Base-by-base conservation (phyloP, 768 basidiomycete species). In the Rossbeevera mucosa region DNA sequence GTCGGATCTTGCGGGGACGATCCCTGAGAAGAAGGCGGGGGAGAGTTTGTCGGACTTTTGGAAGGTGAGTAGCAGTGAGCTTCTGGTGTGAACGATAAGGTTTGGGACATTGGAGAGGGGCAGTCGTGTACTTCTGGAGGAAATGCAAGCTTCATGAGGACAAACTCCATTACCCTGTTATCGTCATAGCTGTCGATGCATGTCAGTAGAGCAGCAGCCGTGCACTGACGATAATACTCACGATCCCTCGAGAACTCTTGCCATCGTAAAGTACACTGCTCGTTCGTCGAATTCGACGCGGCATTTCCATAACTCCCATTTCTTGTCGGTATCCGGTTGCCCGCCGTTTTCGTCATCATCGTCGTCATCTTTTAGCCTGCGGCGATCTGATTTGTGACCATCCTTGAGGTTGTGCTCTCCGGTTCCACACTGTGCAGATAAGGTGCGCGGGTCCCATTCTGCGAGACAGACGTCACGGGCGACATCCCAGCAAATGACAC, bases 301-400 rank as follows among this genome's bases (percentile, higher is more conserved):
- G 57, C 86, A 88, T 60, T 88, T 88, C 86, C 86, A 88, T 5
- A 88, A 61, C 59, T 86, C 84, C 85, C 86, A 88, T 22, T 70
- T 69, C 45, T 71, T 68, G 42, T 76, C 72, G 3, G 48, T 36
- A 2, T 62, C 53, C 3, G 16, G 14, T 18, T 38, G 2, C 46
- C 53, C 7, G n/a, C 7, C 24, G 7, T 22, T 52, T 3, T 52
- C 52, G n/a, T 49, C 56, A 3, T 50, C 40, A 13, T 68, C 62
- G 2, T 21, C 53, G 5, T 57, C 56, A 7, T 49, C 53, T 42
- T 33, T 60, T n/a, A 28, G 22, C 20, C 43, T 54, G 33, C 9
- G 55, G 36, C 36, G 53, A 46, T 59, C 53, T 7, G n/a, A 16
- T 22, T 24, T 56, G 20, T 29, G 31, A 13, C 12, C 18, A 13